phyloP scores from a whole-genome alignment of 495 filamentous ascomycete species.

The Bathelium albidoporum region DNA sequence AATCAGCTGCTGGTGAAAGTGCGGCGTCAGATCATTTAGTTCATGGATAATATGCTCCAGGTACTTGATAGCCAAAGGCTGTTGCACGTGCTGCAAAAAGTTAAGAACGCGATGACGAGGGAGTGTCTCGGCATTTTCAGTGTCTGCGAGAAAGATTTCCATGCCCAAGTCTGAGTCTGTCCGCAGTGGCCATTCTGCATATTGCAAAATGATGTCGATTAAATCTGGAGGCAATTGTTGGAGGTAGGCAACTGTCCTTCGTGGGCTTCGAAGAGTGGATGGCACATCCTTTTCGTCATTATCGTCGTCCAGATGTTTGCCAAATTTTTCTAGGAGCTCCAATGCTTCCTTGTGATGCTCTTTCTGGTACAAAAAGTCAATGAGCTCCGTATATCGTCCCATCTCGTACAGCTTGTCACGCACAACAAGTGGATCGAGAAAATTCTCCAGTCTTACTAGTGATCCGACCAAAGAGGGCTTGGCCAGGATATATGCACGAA shows the following conservation, averaged over 20 bases:
- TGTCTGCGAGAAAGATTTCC: conserved; percentile 90
- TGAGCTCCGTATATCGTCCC: conserved; percentile 82
- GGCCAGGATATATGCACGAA: conserved; percentile 85
- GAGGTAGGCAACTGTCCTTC: conserved; percentile 78
- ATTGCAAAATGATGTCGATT: conserved; percentile 86
- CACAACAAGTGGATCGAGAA: conserved; percentile 91
- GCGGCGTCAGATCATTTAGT: conserved; percentile 70
- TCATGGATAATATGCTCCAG: conserved; percentile 86
- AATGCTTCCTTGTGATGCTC: conserved; percentile 83
- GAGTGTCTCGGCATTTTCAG: conserved; percentile 85
- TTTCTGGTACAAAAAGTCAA: conserved; percentile 95
- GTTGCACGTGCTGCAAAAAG: conserved; percentile 62
- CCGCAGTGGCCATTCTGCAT: conserved; percentile 75
- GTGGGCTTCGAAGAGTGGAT: conserved; percentile 67
- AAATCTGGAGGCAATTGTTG: conserved; percentile 77
- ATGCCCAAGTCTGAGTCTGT: conserved; percentile 69
- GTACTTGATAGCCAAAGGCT: conserved; percentile 64
- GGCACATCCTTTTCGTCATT: conserved; percentile 51
- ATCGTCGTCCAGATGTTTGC: conserved; percentile 48
- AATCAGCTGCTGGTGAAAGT: conserved; percentile 77
- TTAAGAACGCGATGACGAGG: conserved; percentile 63
- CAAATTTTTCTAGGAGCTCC: conserved; percentile 72
- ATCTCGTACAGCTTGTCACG: conserved; percentile 84
- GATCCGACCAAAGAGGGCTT: conserved; percentile 75
- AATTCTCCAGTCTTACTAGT: conserved; percentile 92